Base-by-base conservation (phyloP, 345 rosid genomes). In the Orychophragmus violaceus region DNA sequence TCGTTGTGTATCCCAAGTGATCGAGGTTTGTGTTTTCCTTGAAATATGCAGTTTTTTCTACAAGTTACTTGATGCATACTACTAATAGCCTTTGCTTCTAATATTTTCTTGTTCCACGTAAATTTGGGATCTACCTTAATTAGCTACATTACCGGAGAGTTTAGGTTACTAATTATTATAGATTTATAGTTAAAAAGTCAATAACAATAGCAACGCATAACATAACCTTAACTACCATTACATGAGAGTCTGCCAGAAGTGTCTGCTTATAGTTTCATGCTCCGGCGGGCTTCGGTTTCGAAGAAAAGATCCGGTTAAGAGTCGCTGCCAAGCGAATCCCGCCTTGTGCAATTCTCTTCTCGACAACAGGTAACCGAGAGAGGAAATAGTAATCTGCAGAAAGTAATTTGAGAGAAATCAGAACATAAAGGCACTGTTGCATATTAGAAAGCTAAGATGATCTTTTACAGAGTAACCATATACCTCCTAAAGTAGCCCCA, bases 261-360 rank as follows among this genome's bases (percentile, higher is more conserved):
- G 63, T 1, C 30, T 58, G 6, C 62, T 36, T 4, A 6, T 25
- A n/a, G 44, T 74, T 64, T 86, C 86, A 78, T 39, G 74, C 74
- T 51, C 30, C 62, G 60, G 82, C 74, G 42, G 82, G 51, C 76
- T 72, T 74, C 0, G 63, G 28, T 32, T 74, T 65, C 48, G 84
- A 50, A 71, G 84, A 29, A 55, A 91, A 88, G 18, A 88, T 67
- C 1, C 88, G 90, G 76, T 85, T 92, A 37, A 92, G 91, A 33
- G 82, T 82, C 1, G 89, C 87, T 3, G 92, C 92, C n/a, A 89
- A 62, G 33, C 90, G 89, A 54, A 89, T 72, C 14, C 96, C 89
- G 1, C 79, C 86, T 80, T 91, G 95, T 17, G 98, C 98, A 37
- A 89, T 79, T 71, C 93, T 83, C 75, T 82, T 77, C 81, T 84